Base-by-base conservation (phyloP, 176 grass and related monocot species). In the Aegilops sharonensis region DNA sequence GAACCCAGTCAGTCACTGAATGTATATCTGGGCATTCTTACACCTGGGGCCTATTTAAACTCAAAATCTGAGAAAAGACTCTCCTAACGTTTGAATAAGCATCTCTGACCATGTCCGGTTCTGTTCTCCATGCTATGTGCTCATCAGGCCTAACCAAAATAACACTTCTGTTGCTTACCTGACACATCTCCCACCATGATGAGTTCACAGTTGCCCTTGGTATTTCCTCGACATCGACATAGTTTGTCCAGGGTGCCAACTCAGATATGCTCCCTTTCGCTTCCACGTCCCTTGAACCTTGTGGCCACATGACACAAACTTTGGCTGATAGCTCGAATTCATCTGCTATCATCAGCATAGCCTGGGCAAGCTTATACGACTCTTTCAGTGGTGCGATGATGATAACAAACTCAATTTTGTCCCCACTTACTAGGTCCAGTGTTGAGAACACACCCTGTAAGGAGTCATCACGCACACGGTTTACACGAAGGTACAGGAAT, bases 121-220 rank as follows among this genome's bases (percentile, higher is more conserved):
- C 90, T 12, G 66, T 34, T 78, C 61, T 91, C 92, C 94, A 99
- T 78, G 94, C 94, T 82, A 96, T 87, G 80, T 99, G 97, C 87
- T 96, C 97, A 82, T 99, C 92, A 24, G 97, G 97, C 63, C 94
- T 86, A 50, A 96, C 97, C 87, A 99, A 89, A 79, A 99, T 59
- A 42, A 90, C 80, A 82, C 64, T 93, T 56, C 86, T 74, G 23
- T 85, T 87, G 6, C 82, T 91, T 23, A 91, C 89, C 12, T 78
- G 77, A 75, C 92, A 96, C 76, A 88, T 83, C 43, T 96, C 94
- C 93, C 94, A 96, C 94, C 94, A 99, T 40, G 97, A 99, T 47
- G 97, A 96, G 37, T 78, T 87, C 48, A 31, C 73, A 72, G 72
- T 6, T 20, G 65, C 76, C 42, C 35, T 77, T 62, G 78, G 85